Base-by-base conservation (phyloP, 768 basidiomycete genomes). In the Chalciporus pseudorubinellus region DNA sequence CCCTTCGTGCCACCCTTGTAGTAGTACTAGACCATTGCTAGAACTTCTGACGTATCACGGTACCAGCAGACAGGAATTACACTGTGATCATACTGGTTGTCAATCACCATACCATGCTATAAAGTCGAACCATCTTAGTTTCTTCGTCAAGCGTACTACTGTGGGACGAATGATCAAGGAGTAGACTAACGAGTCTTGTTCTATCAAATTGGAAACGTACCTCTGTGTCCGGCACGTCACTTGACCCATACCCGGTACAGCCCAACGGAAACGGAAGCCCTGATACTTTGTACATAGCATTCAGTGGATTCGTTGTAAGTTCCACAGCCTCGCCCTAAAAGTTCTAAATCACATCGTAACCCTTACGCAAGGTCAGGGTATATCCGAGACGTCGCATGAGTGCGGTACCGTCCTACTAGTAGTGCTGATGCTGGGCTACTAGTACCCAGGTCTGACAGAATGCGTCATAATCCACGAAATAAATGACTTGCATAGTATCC, bases 201-300 rank as follows among this genome's bases (percentile, higher is more conserved):
- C 16, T 4, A 16, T 16, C 16, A 34, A 2, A 7, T 16, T 34
- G 33, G 33, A 10, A 9, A 5, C 29, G 29, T n/a, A 7, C 16
- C 4, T 16, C 16, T 7, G 16, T 36, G 34, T 38, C 52, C 57
- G 56, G 56, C 50, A 48, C 20, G 19, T 18, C 50, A n/a, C n/a
- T 45, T 33, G 44, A 24, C 8, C 28, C 39, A 58, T 61, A 58
- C 45, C 60, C 56, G 59, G 41, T 58, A 46, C 49, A 26, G 46
- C 59, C 43, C 10, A 12, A 31, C n/a, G 29, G 12, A 44, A 31
- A n/a, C n/a, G 6, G 28, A n/a, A 16, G 11, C 43, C 11, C 29
- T 44, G 28, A 19, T 9, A 2, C 43, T 36, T 36, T 36, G 34
- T 36, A 36, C 34, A 51, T 29, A 34, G 21, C 21, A 31, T 34